phyloP scores from a whole-genome alignment of 257 asterid species.

The Henckelia pumila region DNA sequence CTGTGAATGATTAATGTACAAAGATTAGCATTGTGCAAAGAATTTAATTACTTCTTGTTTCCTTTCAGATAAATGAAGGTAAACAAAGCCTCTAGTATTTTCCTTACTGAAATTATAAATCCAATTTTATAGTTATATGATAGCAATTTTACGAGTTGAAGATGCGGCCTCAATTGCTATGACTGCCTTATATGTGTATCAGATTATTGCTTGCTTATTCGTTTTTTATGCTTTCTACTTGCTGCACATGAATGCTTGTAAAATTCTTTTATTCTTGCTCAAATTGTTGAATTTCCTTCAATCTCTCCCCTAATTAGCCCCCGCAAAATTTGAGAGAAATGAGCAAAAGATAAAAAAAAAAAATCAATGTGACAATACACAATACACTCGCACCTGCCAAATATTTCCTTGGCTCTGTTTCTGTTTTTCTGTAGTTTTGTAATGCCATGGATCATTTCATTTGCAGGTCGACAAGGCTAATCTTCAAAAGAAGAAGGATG shows the following conservation, averaged over 20 bases:
- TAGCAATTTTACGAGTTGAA: not conserved
- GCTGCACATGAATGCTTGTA: not conserved
- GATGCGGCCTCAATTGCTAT: not conserved
- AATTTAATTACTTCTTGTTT: not conserved
- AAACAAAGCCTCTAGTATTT: not conserved
- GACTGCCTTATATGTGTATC: not conserved
- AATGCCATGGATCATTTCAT: not conserved
- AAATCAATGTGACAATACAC: not conserved
- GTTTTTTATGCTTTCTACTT: not conserved
- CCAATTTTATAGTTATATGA: not conserved
- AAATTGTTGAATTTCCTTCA: not conserved
- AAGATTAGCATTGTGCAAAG: not conserved
- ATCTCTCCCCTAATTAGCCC: not conserved
- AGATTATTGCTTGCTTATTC: not conserved
- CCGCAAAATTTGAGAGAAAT: not conserved
- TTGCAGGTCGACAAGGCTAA: conserved; percentile 63
- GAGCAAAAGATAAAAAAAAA: not conserved
- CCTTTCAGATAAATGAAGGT: not conserved
- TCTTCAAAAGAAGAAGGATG: conserved; percentile 79
- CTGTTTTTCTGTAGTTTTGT: not conserved
- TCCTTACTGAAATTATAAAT: not conserved
- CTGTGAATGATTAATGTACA: not conserved
- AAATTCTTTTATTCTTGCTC: not conserved
- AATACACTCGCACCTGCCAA: not conserved
- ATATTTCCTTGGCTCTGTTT: not conserved